Conservation (phyloP, 1,284 basidiomycete genomes). For the Fomitopsis schrenkii region DNA sequence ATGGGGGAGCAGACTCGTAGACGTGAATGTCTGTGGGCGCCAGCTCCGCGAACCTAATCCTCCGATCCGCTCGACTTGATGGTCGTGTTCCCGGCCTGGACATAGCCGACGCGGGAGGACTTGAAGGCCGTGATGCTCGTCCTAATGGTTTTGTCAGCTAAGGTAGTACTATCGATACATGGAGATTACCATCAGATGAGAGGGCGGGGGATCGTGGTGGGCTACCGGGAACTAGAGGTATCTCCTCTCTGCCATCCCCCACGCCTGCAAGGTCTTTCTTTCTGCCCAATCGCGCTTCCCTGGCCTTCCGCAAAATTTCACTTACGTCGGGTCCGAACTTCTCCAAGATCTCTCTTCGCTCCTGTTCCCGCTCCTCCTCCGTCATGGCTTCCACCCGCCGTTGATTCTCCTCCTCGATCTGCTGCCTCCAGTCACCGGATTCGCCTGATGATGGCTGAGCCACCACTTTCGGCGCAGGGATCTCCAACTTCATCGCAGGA, state of each 20-base stretch:
- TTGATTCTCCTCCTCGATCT: constrained; percentile 40
- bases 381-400: constrained; percentile 42
- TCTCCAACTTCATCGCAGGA: not conserved
- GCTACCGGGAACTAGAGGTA: not conserved
- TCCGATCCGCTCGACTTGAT: constrained; percentile 37
- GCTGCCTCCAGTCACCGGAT: constrained; percentile 24
- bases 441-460: not conserved
- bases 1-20: constrained; percentile 75
- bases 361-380: constrained; percentile 40
- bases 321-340: constrained; percentile 62
- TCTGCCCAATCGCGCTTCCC: constrained; percentile 27
- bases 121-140: constrained; percentile 17
- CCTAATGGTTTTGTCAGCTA: constrained; percentile 8
- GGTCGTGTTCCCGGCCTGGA: constrained; percentile 34
- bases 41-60: constrained; percentile 52
- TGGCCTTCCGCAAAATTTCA: constrained; percentile 52
- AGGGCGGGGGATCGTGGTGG: not conserved
- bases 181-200: not conserved
- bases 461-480: not conserved
- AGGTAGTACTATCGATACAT: not conserved
- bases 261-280: not conserved
- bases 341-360: constrained; percentile 56
- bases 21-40: constrained; percentile 59
- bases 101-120: constrained; percentile 23
- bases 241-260: not conserved